Percentiles rank a stretch among this genome's conserved stretches.
These are phyloP conservation scores for Saprolegnia parasitica DNA, from an alignment of 352 stramenopile genomes.

Conservation along the genomic window DNA sequence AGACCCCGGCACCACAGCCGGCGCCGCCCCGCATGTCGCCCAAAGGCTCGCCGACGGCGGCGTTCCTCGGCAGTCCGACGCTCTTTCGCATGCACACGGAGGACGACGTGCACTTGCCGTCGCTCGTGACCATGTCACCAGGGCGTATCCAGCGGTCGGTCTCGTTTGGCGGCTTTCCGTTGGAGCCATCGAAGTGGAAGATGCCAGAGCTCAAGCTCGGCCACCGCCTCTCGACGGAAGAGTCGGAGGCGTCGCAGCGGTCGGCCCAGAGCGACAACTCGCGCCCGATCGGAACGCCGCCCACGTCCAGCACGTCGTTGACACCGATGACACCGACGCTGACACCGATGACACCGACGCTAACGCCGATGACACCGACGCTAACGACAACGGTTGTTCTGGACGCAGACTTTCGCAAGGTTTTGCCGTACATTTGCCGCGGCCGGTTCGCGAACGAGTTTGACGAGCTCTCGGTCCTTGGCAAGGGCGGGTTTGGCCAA, in stretches of 20 bases:
- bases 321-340: slow-evolving; percentile 34
- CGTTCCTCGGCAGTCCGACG: background rate
- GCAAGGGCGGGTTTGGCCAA: slow-evolving; percentile 91
- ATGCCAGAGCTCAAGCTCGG: background rate
- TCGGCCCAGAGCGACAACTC: slow-evolving; percentile 1
- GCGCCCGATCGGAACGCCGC: background rate
- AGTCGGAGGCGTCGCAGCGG: background rate
- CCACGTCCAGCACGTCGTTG: slow-evolving; percentile 35
- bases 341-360: background rate
- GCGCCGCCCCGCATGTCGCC: background rate
- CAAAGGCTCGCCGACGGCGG: background rate
- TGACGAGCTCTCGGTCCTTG: slow-evolving; percentile 80
- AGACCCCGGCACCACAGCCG: background rate
- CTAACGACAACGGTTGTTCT: background rate
- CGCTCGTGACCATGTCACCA: slow-evolving; percentile 7
- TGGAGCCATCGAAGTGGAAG: background rate
- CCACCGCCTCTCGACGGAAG: background rate
- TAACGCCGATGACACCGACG: background rate
- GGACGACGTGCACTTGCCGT: slow-evolving; percentile 3
- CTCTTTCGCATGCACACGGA: slow-evolving; percentile 4
- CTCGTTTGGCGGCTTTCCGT: slow-evolving; percentile 27
- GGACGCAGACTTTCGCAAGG: slow-evolving; percentile 12
- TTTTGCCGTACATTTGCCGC: slow-evolving; percentile 83
- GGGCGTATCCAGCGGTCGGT: slow-evolving; percentile 21
- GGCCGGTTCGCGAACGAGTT: slow-evolving; percentile 83